phyloP scores from a whole-genome alignment of 352 stramenopile genomes.

The Phytophthora syringae region DNA sequence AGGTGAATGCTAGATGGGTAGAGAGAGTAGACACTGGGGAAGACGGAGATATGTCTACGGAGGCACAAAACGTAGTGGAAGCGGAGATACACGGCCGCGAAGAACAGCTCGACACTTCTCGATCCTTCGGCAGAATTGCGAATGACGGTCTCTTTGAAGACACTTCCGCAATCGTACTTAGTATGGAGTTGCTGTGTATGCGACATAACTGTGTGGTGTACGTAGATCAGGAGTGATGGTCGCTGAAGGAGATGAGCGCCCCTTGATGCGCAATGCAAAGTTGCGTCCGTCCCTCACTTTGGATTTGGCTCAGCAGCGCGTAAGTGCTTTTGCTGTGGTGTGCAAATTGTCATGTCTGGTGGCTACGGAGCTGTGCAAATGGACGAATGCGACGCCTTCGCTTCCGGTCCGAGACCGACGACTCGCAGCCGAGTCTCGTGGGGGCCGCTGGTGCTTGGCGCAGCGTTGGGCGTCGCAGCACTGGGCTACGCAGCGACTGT shows the following conservation, averaged over 20 bases:
- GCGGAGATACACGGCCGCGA: neutral
- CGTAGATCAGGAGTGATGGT: slow-evolving; percentile 1
- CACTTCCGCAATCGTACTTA: slow-evolving; percentile 17
- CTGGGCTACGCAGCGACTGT: slow-evolving; percentile 46
- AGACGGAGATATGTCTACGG: neutral
- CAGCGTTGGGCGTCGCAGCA: slow-evolving; percentile 36
- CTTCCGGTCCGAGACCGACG: slow-evolving; percentile 5
- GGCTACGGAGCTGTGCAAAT: neutral
- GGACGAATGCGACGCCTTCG: slow-evolving; percentile 11
- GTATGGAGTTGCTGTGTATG: neutral
- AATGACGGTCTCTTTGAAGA: slow-evolving; percentile 19
- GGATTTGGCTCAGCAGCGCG: neutral
- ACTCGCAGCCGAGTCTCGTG: slow-evolving; percentile 21
- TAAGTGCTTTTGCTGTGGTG: neutral
- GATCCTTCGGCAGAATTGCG: slow-evolving; percentile 16
- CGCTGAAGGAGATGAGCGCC: slow-evolving; percentile 13
- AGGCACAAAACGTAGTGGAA: neutral
- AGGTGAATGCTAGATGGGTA: neutral
- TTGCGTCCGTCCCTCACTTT: too few species aligned
- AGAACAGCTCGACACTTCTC: slow-evolving; percentile 13
- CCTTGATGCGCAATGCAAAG: slow-evolving; percentile 26
- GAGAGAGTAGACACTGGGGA: neutral
- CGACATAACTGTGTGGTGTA: neutral
- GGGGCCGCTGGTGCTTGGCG: slow-evolving; percentile 43
- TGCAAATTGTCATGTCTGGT: neutral